Conservation (phyloP, 345 rosid species). For the Hibiscus syriacus region DNA sequence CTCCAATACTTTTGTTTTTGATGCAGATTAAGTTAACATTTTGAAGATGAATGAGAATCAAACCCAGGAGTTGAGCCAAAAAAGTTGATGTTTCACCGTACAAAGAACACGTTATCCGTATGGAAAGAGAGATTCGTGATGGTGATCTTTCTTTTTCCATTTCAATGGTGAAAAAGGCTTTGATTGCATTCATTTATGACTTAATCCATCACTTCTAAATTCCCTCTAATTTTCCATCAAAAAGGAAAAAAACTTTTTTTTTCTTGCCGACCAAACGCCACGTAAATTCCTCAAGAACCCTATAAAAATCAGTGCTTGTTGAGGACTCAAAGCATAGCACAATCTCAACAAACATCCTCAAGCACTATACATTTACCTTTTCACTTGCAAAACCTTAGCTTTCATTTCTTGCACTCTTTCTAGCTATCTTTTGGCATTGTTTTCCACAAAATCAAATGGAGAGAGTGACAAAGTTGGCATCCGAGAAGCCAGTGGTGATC, state of each 20-base stretch:
- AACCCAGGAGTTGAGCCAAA: neutral
- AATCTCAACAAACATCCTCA: slow-evolving; percentile 5
- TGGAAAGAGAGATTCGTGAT: slow-evolving; percentile 21
- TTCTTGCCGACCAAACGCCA: neutral
- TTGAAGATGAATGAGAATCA: neutral
- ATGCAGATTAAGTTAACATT: neutral
- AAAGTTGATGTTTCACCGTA: slow-evolving; percentile 12
- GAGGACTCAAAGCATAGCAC: neutral
- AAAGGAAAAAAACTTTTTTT: neutral
- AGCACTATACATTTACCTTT: neutral
- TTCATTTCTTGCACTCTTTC: no score
- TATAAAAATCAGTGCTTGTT: slow-evolving; percentile 19
- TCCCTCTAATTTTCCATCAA: neutral
- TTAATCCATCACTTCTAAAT: neutral
- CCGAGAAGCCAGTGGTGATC: slow-evolving; percentile 81
- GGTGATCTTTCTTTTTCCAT: neutral
- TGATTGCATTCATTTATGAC: slow-evolving; percentile 9
- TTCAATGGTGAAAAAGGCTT: neutral
- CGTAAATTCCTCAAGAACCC: slow-evolving; percentile 4
- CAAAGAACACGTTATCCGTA: slow-evolving; percentile 27
- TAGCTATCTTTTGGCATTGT: neutral
- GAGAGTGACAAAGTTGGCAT: slow-evolving; percentile 45
- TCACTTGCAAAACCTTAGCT: neutral
- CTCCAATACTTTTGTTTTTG: no score
- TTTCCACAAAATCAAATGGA: slow-evolving; percentile 37